These are phyloP conservation scores for Colletotrichum truncatum DNA, from an alignment of 2,329 filamentous ascomycete genomes.

Conservation along the genomic window DNA sequence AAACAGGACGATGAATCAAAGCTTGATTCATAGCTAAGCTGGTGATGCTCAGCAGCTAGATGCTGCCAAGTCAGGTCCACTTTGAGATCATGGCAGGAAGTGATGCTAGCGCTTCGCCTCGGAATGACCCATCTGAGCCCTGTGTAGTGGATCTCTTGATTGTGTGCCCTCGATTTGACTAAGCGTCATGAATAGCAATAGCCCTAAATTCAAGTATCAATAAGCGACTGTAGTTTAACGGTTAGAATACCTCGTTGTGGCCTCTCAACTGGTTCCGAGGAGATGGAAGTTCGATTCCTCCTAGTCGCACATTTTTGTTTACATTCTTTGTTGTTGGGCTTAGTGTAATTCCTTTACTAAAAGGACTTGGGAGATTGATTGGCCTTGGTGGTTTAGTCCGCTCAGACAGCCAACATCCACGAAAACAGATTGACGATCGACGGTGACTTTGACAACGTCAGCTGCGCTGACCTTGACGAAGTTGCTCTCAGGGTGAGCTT, in stretches of 20 bases:
- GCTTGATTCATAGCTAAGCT: too few relatives aligned
- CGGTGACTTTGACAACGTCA: background rate
- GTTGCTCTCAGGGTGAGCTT: background rate
- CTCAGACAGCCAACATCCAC: background rate
- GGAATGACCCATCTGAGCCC: background rate
- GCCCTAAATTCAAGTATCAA: background rate
- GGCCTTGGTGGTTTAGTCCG: background rate
- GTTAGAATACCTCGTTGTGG: slow-evolving; percentile 21
- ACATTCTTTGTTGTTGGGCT: background rate
- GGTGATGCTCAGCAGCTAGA: background rate
- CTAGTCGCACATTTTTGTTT: background rate
- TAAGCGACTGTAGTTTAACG: slow-evolving; percentile 19
- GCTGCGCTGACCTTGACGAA: background rate
- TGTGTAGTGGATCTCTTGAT: background rate
- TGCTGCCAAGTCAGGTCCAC: background rate
- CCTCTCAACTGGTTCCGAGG: slow-evolving; percentile 17
- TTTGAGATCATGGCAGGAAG: background rate
- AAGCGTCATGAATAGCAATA: background rate
- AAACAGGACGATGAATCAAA: too few relatives aligned
- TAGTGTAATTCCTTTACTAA: background rate
- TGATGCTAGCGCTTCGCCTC: too few relatives aligned
- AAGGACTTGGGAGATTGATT: background rate
- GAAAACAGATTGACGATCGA: background rate
- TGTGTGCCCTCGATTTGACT: background rate
- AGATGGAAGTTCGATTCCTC: slow-evolving; percentile 27